Evolutionary conservation across 345 rosid genomes (phyloP).

Genomic region (Anastatica hierochuntica): DNA sequence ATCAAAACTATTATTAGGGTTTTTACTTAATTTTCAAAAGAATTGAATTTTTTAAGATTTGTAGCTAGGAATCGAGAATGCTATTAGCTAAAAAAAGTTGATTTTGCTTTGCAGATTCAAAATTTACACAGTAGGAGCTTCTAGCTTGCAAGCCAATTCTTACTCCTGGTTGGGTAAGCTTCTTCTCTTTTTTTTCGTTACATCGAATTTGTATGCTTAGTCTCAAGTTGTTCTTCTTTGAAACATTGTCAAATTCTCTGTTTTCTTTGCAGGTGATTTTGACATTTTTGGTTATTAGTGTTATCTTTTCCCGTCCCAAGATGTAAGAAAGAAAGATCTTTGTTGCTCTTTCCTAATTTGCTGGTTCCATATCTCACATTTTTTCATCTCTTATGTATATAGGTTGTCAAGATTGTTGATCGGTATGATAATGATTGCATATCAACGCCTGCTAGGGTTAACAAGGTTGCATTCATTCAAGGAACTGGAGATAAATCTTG

Average conservation of each 20-base stretch:
- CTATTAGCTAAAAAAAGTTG: neutral
- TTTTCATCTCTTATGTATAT: neutral
- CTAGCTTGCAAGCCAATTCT: slow-evolving; percentile 99
- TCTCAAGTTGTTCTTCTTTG: neutral
- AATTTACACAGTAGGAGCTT: slow-evolving; percentile 92
- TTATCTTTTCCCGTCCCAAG: slow-evolving; percentile 76
- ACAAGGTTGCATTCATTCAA: slow-evolving; percentile 62
- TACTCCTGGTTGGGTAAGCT: slow-evolving; percentile 86
- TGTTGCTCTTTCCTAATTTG: neutral
- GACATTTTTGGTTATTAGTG: slow-evolving; percentile 69
- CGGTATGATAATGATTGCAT: slow-evolving; percentile 65
- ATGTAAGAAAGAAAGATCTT: slow-evolving; percentile 40
- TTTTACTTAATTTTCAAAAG: neutral
- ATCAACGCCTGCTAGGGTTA: slow-evolving; percentile 29
- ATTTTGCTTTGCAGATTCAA: slow-evolving; percentile 60
- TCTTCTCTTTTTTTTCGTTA: neutral
- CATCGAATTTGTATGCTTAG: too few species aligned
- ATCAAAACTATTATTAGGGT: neutral
- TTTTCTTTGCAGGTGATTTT: slow-evolving; percentile 65
- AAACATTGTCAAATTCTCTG: neutral
- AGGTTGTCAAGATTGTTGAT: slow-evolving; percentile 87
- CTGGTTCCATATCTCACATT: neutral
- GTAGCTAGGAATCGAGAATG: neutral
- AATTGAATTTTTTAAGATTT: neutral
- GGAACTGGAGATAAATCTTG: slow-evolving; percentile 38